Evolutionary conservation across 192 early-diverging fungal genomes (phyloP), one percentile per base, ranked within the genome.

Genomic region (Helicostylum pulchrum): DNA sequence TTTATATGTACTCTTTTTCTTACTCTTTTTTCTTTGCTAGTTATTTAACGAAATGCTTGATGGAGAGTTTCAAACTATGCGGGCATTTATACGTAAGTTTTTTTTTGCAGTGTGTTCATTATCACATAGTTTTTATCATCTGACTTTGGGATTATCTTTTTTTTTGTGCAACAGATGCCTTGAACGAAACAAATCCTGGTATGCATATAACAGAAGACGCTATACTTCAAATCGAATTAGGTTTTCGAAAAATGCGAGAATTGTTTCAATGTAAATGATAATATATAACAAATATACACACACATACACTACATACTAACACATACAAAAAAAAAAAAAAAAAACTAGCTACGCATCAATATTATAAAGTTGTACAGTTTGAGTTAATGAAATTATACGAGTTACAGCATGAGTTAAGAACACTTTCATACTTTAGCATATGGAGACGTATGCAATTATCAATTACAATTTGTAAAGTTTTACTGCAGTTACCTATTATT

Each of bases 321-420:
- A n/a, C n/a, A n/a, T n/a, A n/a, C n/a, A n/a, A n/a, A n/a, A n/a
- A n/a, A n/a, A n/a, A n/a, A n/a, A n/a, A n/a, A n/a, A n/a, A n/a
- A n/a, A n/a, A n/a, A n/a, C n/a, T n/a, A n/a, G 83, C 81, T 14
- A 79, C 79, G 32, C 78, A 83, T 48, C 82, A 85, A 53, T 85
- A 85, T 45, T 74, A 83, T 62, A 79, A 80, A 53, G 65, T 85
- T 30, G 77, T 83, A 1, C 83, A 82, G 53, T 82, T 81, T 62
- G 79, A 85, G 26, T 66, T 85, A 1, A 78, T 83, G 50, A 76
- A 78, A 20, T 58, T 85, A 10, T 82, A 80, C 6, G 83, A 85
- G 15, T 61, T 82, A 39, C 81, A 85, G 63, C 80, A 85, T 46
- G 71, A 79, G 59, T 62, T 85, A 57, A 73, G 83, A 14, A 66